Evolutionary conservation across 495 filamentous ascomycete genomes (phyloP), one percentile per base, ranked within the genome.

Genomic region (Aspergillus steynii): DNA sequence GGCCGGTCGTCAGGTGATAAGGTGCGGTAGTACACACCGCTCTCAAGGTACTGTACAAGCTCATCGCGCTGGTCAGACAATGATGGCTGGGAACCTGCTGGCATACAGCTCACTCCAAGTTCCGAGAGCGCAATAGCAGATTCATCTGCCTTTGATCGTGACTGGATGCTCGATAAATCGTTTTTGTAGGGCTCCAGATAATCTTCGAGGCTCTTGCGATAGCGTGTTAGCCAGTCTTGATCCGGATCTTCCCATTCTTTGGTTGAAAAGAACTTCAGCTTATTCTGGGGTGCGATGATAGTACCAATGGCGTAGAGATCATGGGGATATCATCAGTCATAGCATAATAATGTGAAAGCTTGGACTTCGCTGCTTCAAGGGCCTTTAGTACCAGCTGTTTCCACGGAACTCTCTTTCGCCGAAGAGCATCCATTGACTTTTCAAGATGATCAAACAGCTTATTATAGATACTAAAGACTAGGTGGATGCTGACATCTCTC

Each of bases 181-280:
- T 46, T 7, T 46, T 46, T 7, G 42, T 46, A 46, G 7, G 42
- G 42, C 42, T 46, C 7, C 7, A 46, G 7, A 46, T 46, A 46
- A 15, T 15, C 15, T 7, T 46, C 15, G 15, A 46, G 15, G 42
- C 42, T 46, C 15, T 46, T 7, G 15, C 42, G 42, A 46, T 46
- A 46, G 7, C 42, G 7, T 46, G 7, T 7, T 7, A 7, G 42
- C 42, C 42, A 46, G 42, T 46, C 42, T 7, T 46, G 7, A 15
- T 46, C 42, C n/a, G n/a, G n/a, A 15, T 53, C 25, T 27, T 54
- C 63, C 63, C 59, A 68, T 12, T 64, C 60, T 0, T 53, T 54
- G 29, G 15, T 65, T 53, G 12, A 55, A 52, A 70, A 70, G 55
- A 70, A 70, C 10, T 71, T 2, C 4, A 71, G 32, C 59, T 71